Base-by-base conservation (phyloP, 192 early-diverging fungal species). In the Geranomyces michiganensis region DNA sequence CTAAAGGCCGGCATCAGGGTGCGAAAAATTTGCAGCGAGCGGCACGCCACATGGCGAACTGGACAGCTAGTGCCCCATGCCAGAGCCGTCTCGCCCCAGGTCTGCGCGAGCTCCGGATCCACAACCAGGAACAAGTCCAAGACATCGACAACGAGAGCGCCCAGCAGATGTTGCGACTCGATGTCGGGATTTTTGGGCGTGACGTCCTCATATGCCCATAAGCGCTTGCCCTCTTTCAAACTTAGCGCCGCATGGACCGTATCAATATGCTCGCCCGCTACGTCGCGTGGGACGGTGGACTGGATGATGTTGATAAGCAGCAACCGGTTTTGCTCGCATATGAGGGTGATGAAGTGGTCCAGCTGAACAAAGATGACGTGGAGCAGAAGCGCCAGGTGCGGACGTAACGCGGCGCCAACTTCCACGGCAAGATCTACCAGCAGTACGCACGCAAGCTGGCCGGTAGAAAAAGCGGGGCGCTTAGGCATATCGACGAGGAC, bases 131-230 rank as follows among this genome's bases (percentile, higher is more conserved):
- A 76, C n/a, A 88, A 61, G 31, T 77, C 77, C 27, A 85, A 29
- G 22, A 87, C 75, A 43, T 84, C 78, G 8, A 66, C 21, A 4
- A 84, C 82, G 6, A 89, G 67, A 7, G 70, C 68, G 0, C 43
- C 61, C 62, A 89, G 41, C 41, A 79, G 72, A 17, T 55, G 60
- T 22, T 72, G 30, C 21, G 70, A 75, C 56, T 78, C 74, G 53
- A 81, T 73, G 21, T 81, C 71, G 24, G 60, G 68, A 75, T 85
- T 69, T 67, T 82, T 47, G 71, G 88, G 61, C 80, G 82, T 62
- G 32, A 91, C 85, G 62, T 95, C 92, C 67, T 94, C 92, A 59
- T 94, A 92, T 14, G 82, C 69, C 93, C 92, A 94, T 8, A 93
- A 62, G 14, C 88, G 82, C 70, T 90, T 88, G 14, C 92, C 91